phyloP scores from a whole-genome alignment of 306 rosid genomes.

The Quercus dentata region DNA sequence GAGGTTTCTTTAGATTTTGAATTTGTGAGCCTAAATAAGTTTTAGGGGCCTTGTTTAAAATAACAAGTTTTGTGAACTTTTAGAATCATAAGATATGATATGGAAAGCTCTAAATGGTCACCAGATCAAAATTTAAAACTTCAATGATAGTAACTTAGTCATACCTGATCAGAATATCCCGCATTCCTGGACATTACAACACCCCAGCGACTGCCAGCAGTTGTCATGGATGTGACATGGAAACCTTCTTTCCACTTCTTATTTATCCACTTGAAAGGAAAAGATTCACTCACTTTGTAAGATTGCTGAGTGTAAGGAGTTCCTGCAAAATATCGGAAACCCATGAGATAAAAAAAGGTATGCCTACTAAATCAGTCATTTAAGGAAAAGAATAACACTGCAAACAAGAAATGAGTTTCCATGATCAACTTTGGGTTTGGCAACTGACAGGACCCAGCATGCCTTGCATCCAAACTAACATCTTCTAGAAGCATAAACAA shows the following conservation, averaged over 20 bases:
- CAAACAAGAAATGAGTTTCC: background rate
- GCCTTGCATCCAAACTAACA: background rate
- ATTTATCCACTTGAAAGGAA: conserved; percentile 93
- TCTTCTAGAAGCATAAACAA: background rate
- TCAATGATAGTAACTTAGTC: background rate
- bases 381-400: background rate
- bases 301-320: conserved; percentile 91
- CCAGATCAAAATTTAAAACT: too few relatives aligned
- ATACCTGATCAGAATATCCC: conserved; percentile 90
- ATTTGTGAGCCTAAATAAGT: too few relatives aligned
- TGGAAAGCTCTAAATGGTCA: too few relatives aligned
- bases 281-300: conserved; percentile 87
- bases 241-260: conserved; percentile 98
- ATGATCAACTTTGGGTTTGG: background rate
- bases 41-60: too few relatives aligned
- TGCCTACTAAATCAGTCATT: background rate
- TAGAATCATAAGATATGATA: too few relatives aligned
- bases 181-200: conserved; percentile 97
- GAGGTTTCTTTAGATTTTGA: too few relatives aligned
- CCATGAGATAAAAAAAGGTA: conserved; percentile 13
- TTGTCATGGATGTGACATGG: conserved; percentile 94
- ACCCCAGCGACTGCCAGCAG: conserved; percentile 96
- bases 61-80: too few relatives aligned
- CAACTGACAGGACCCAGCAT: background rate
- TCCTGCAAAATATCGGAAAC: conserved; percentile 40